Evolutionary conservation across 208 protist genomes (phyloP).

Genomic region (Trypanosoma caninum): DNA sequence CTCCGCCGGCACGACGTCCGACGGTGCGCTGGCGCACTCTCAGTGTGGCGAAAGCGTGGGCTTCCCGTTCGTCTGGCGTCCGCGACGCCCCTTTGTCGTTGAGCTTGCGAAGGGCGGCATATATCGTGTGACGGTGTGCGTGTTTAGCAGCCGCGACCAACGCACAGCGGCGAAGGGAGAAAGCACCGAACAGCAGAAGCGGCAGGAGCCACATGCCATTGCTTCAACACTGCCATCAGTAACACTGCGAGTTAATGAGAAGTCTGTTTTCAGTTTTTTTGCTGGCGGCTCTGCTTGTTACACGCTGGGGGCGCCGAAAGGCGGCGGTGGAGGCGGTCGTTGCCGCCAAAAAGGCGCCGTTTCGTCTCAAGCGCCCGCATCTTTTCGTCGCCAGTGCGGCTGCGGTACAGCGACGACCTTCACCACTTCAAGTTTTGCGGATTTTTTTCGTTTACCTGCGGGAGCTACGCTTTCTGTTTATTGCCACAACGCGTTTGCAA

Average conservation of each 20-base stretch:
- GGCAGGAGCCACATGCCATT: too few relatives aligned
- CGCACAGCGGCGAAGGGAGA: background rate
- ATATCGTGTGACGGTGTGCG: slow-evolving; percentile 40
- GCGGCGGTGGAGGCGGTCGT: background rate
- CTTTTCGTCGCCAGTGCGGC: slow-evolving; percentile 1
- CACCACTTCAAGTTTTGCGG: slow-evolving; percentile 39
- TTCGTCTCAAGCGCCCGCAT: background rate
- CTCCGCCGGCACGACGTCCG: slow-evolving; percentile 1
- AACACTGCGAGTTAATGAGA: slow-evolving; percentile 9
- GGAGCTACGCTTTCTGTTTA: slow-evolving; percentile 40
- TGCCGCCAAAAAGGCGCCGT: too few relatives aligned
- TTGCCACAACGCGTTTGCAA: slow-evolving; percentile 30
- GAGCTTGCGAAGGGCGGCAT: slow-evolving; percentile 28
- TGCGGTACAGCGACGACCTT: slow-evolving; percentile 38
- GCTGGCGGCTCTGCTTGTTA: slow-evolving; percentile 14
- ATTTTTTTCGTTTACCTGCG: slow-evolving; percentile 43
- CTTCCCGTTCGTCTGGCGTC: slow-evolving; percentile 12
- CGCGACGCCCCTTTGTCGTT: slow-evolving; percentile 8
- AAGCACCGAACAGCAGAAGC: background rate
- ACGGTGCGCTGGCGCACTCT: background rate
- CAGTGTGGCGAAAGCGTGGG: background rate
- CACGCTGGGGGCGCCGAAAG: background rate
- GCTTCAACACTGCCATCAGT: slow-evolving; percentile 1
- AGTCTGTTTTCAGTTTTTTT: slow-evolving; percentile 16
- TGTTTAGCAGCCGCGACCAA: slow-evolving; percentile 18